Percentiles rank a stretch among this genome's conserved stretches.
Conservation (phyloP, 1,284 basidiomycete species). For the Phellinidium pouzarii region DNA sequence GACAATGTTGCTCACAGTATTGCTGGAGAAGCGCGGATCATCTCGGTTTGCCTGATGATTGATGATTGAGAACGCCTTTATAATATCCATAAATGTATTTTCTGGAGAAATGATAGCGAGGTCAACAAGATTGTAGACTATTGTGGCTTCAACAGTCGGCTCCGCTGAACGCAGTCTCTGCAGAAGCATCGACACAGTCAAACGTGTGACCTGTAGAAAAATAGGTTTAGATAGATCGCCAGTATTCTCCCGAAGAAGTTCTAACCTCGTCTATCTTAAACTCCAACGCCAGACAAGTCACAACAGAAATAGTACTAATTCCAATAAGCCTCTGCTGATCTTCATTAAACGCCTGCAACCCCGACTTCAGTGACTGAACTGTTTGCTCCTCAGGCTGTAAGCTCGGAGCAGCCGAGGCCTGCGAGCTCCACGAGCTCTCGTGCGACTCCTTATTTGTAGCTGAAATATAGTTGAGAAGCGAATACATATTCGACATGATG, state of each 20-base stretch:
- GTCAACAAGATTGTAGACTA: constrained; percentile 88
- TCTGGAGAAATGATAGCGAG: constrained; percentile 77
- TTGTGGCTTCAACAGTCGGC: constrained; percentile 82
- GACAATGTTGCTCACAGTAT: constrained; percentile 50
- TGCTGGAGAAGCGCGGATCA: constrained; percentile 79
- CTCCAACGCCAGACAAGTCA: constrained; percentile 77
- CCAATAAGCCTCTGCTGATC: constrained; percentile 82
- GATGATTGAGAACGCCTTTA: constrained; percentile 80
- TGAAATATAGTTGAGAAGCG: constrained; percentile 86
- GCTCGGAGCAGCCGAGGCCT: constrained; percentile 37
- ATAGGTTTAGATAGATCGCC: not conserved
- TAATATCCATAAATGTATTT: constrained; percentile 78
- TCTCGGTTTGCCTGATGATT: constrained; percentile 80
- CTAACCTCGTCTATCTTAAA: constrained; percentile 73
- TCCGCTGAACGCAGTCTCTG: constrained; percentile 84
- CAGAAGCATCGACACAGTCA: constrained; percentile 88
- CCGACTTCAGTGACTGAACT: constrained; percentile 50
- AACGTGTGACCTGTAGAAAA: constrained; percentile 58
- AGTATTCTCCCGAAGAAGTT: not conserved
- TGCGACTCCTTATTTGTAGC: constrained; percentile 71
- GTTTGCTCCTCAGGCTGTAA: constrained; percentile 40
- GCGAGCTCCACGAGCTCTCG: constrained; percentile 40
- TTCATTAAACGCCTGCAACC: constrained; percentile 64
- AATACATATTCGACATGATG: constrained; percentile 93
- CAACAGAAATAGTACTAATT: constrained; percentile 87